Conservation (phyloP, 495 filamentous ascomycete species). For the Penicillium ucsense region DNA sequence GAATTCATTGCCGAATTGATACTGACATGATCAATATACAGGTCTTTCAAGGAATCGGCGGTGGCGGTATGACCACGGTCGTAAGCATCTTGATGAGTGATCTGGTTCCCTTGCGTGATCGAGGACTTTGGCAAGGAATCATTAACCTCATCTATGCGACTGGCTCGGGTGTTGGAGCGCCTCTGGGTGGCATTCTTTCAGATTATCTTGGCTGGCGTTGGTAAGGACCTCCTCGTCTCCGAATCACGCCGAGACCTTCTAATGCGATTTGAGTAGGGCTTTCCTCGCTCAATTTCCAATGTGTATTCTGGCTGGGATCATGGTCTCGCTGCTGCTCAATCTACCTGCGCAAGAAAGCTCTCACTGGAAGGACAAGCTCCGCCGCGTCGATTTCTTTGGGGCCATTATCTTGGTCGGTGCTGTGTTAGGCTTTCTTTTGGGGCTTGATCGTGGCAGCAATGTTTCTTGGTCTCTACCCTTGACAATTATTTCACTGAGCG, state of each 20-base stretch:
- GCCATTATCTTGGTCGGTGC: constrained; percentile 61
- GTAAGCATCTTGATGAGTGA: constrained; percentile 72
- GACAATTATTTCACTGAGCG: constrained; percentile 48
- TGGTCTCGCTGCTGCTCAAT: constrained; percentile 53
- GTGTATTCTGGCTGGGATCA: constrained; percentile 54
- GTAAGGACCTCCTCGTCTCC: constrained; percentile 27
- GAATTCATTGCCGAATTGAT: not conserved
- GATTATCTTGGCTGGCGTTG: constrained; percentile 79
- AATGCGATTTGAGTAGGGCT: constrained; percentile 35
- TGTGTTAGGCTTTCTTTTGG: constrained; percentile 62
- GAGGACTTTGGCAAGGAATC: constrained; percentile 75
- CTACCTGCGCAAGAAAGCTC: constrained; percentile 45
- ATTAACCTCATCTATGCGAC: constrained; percentile 70
- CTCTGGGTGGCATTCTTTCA: constrained; percentile 60
- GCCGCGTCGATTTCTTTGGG: constrained; percentile 72
- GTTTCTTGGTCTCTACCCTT: constrained; percentile 52
- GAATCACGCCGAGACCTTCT: constrained; percentile 1
- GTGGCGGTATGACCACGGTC: constrained; percentile 78
- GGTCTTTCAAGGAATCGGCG: constrained; percentile 64
- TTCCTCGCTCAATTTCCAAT: constrained; percentile 65
- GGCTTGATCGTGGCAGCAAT: constrained; percentile 72
- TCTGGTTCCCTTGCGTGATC: constrained; percentile 62
- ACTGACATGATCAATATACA: constrained; percentile 2
- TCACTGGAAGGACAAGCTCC: constrained; percentile 55
- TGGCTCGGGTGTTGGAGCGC: constrained; percentile 62